Evolutionary conservation across 306 rosid genomes (phyloP), one percentile per base, ranked within the genome.

Genomic region (Rosa lucieae): DNA sequence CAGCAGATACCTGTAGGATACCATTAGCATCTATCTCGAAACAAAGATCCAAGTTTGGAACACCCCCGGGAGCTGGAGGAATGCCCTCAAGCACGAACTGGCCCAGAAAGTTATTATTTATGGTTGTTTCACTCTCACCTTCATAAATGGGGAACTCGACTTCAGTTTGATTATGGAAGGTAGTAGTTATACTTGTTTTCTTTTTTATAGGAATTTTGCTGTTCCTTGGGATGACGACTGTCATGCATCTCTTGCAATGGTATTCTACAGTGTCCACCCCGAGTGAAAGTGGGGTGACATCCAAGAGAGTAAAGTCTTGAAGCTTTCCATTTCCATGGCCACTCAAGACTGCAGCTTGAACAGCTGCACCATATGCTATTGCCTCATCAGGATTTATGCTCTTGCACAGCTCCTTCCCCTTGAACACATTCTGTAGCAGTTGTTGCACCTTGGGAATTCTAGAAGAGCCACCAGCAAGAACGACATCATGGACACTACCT

Each of bases 291-390:
- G 67, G 18, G 17, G 67, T 62, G 67, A 62, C 40, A 62, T 62
- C 67, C 39, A 62, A 62, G 17, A 62, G 67, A 62, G 18, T 47
- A 17, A 67, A 67, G 49, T 14, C 40, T 23, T 26, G 67, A 62
- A 62, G 67, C 17, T 61, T 61, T 2, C 0, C 67, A 26, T 10
- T 23, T 10, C 7, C 5, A 4, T 4, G 12, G 35, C 21, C 66
- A 67, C 20, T 70, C 82, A 67, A 65, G 43, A 40, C 56, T 72
- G 53, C 72, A n/a, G 70, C 67, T 62, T 11, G 67, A 62, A 62
- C 39, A 11, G 39, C 40, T 3, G 67, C 67, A 62, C 67, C 67
- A 62, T 11, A 26, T 26, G 67, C 40, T 0, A 26, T 14, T 0
- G 67, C 15, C 40, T 29, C 67, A 62, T 62, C 18, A 62, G 40